Evolutionary conservation across 306 rosid genomes (phyloP).

Genomic region (Coriaria nepalensis): DNA sequence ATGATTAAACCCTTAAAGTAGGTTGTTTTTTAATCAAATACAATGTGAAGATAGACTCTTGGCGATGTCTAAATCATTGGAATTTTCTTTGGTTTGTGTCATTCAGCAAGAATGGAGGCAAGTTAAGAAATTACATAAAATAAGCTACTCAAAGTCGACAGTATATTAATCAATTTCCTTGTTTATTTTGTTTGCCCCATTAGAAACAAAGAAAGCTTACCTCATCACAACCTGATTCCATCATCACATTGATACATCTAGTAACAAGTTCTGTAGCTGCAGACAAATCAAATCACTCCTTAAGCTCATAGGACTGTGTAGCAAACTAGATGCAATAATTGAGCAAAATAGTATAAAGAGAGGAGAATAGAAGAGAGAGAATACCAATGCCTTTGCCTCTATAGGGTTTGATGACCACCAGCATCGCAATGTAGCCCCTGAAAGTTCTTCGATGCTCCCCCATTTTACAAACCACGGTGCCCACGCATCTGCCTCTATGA

Average conservation of each 20-base stretch:
- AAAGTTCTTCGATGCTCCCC: slow-evolving; percentile 78
- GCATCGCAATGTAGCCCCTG: slow-evolving; percentile 96
- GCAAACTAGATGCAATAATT: background rate
- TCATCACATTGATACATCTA: slow-evolving; percentile 80
- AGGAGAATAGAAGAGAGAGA: background rate
- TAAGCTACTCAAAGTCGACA: too few relatives aligned
- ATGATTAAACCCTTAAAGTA: too few relatives aligned
- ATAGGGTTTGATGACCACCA: slow-evolving; percentile 78
- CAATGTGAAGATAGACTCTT: too few relatives aligned
- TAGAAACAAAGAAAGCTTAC: slow-evolving; percentile 20
- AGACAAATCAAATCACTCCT: slow-evolving; percentile 7
- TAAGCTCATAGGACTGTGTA: background rate
- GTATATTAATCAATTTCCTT: too few relatives aligned
- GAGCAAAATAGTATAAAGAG: background rate
- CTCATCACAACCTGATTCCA: slow-evolving; percentile 98
- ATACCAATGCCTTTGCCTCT: slow-evolving; percentile 91
- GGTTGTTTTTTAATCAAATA: too few relatives aligned
- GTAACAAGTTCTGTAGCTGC: slow-evolving; percentile 88
- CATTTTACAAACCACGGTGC: slow-evolving; percentile 96
- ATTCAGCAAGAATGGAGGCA: too few relatives aligned
- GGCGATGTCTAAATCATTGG: too few relatives aligned
- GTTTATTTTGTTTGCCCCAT: too few relatives aligned
- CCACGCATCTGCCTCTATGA: slow-evolving; percentile 77
- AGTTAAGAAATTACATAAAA: too few relatives aligned
- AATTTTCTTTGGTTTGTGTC: too few relatives aligned